Percentiles rank a stretch among this genome's conserved stretches.
These are phyloP conservation scores for Actinomucor elegans DNA, from an alignment of 371 early-diverging fungal genomes.

Conservation along the genomic window DNA sequence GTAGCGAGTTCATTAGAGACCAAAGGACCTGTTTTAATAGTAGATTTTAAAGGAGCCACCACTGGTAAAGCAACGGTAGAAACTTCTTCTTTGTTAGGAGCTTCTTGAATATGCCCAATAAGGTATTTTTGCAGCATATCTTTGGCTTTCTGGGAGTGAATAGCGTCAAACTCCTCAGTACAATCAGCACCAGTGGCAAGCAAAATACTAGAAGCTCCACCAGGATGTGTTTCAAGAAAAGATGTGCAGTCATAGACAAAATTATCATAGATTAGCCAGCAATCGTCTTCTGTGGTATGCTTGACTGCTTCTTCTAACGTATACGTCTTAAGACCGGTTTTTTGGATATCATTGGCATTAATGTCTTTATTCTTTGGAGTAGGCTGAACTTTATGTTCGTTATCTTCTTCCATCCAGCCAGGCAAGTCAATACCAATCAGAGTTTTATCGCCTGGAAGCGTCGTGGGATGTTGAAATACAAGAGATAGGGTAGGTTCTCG, in stretches of 20 bases:
- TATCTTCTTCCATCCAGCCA: slow-evolving; percentile 15
- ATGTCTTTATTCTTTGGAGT: slow-evolving; percentile 30
- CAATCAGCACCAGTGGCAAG: slow-evolving; percentile 69
- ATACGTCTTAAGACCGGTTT: slow-evolving; percentile 37
- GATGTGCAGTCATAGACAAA: slow-evolving; percentile 82
- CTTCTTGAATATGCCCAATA: slow-evolving; percentile 22
- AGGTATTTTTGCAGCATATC: slow-evolving; percentile 34
- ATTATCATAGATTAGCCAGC: slow-evolving; percentile 74
- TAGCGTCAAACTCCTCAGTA: slow-evolving; percentile 85
- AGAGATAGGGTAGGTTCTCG: slow-evolving; percentile 26
- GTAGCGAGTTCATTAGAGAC: no score
- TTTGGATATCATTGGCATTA: not conserved
- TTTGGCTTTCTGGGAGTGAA: slow-evolving; percentile 76
- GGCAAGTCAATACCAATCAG: not conserved
- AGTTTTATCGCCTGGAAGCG: slow-evolving; percentile 8
- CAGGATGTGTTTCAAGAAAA: slow-evolving; percentile 59
- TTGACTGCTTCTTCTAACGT: slow-evolving; percentile 59
- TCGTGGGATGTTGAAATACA: slow-evolving; percentile 55
- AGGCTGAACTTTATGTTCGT: slow-evolving; percentile 11
- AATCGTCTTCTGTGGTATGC: slow-evolving; percentile 54
- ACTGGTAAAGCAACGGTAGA: slow-evolving; percentile 4
- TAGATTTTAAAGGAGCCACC: not conserved
- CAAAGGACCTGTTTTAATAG: no score
- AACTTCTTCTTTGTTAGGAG: slow-evolving; percentile 6
- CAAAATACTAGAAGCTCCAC: slow-evolving; percentile 58